These are phyloP conservation scores for Fusarium subglutinans DNA, from an alignment of 2,329 filamentous ascomycete species.

Conservation along the genomic window DNA sequence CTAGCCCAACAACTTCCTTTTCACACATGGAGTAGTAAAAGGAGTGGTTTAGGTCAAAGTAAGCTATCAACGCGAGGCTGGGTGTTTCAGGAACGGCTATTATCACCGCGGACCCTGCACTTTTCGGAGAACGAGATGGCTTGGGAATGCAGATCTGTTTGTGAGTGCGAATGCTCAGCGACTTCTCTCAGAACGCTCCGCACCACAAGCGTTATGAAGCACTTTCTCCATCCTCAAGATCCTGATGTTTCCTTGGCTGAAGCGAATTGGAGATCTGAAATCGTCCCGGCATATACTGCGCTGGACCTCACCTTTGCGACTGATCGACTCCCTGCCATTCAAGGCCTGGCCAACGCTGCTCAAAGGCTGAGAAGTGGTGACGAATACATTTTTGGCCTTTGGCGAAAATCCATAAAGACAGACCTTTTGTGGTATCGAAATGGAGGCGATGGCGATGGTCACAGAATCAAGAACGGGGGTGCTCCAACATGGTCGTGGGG, in stretches of 20 bases:
- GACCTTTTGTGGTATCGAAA: neutral
- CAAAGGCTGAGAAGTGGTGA: neutral
- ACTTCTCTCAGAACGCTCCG: neutral
- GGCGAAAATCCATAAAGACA: neutral
- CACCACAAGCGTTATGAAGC: neutral
- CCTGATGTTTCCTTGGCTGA: neutral
- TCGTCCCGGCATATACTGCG: neutral
- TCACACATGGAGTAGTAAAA: neutral
- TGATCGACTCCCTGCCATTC: neutral
- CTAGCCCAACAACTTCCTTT: neutral
- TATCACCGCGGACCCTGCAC: neutral
- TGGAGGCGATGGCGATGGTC: neutral
- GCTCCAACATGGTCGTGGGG: constrained; percentile 10
- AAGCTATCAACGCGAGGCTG: neutral
- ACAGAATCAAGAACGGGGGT: neutral
- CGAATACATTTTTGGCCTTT: neutral
- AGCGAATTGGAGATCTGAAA: neutral
- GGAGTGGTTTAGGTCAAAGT: neutral
- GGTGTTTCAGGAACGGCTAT: neutral
- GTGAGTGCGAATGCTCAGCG: neutral
- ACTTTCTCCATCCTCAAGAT: neutral
- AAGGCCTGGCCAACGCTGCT: neutral
- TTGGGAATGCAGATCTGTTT: neutral
- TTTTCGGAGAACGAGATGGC: neutral
- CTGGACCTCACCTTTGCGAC: neutral